A percentile compares a stretch with the other conserved stretches of the same genome.
Evolutionary conservation across 2,329 filamentous ascomycete species (phyloP).

Genomic region (Truncatella angustata): DNA sequence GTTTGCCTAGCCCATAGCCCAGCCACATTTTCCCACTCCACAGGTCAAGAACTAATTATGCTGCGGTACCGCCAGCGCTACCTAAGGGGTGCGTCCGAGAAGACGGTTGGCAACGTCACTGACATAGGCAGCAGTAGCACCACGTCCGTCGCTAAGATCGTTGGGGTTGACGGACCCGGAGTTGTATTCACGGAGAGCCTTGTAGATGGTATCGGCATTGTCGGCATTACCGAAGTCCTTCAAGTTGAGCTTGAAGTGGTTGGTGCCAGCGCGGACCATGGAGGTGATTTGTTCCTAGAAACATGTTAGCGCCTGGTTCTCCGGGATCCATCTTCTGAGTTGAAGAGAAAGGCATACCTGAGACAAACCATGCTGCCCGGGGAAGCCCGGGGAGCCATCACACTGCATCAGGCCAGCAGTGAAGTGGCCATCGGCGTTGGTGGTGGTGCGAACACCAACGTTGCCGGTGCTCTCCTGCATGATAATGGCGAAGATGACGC

Average conservation of each 20-base stretch:
- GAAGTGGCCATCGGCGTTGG: slow-evolving; percentile 28
- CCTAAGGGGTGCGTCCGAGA: slow-evolving; percentile 31
- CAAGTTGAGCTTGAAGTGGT: slow-evolving; percentile 28
- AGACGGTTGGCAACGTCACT: slow-evolving; percentile 38
- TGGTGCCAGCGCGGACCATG: slow-evolving; percentile 29
- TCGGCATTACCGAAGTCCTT: slow-evolving; percentile 24
- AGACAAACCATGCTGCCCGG: slow-evolving; percentile 27
- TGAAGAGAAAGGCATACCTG: slow-evolving; percentile 22
- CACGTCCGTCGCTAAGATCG: slow-evolving; percentile 33
- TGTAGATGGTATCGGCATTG: slow-evolving; percentile 32
- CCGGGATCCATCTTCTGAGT: background rate
- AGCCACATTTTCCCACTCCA: too few relatives aligned
- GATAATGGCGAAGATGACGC: slow-evolving; percentile 38
- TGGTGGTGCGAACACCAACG: slow-evolving; percentile 34
- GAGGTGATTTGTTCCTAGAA: slow-evolving; percentile 29
- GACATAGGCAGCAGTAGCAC: slow-evolving; percentile 36
- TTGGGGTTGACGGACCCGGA: slow-evolving; percentile 33
- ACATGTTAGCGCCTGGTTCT: background rate
- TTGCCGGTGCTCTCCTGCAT: slow-evolving; percentile 39
- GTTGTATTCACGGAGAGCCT: slow-evolving; percentile 38
- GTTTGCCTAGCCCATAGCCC: too few relatives aligned
- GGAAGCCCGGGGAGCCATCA: slow-evolving; percentile 31
- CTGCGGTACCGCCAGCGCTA: too few relatives aligned
- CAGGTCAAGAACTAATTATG: too few relatives aligned
- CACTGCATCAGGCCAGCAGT: slow-evolving; percentile 41